Conservation (phyloP, 2,329 filamentous ascomycete genomes). For the Calonectria pseudoreteaudii region DNA sequence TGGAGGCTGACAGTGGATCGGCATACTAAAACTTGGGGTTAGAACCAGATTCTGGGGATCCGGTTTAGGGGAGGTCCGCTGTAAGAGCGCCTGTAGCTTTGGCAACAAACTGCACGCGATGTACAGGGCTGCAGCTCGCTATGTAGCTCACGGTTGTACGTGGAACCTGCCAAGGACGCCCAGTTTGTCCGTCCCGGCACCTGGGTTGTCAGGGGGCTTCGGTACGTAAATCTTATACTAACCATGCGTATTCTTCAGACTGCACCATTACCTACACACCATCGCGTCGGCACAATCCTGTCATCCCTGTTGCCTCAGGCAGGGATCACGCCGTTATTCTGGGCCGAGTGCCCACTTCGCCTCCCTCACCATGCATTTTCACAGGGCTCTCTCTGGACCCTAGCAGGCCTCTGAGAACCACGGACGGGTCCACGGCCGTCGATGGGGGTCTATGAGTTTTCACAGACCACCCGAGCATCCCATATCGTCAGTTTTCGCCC, state of each 20-base stretch:
- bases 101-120: conserved; percentile 13
- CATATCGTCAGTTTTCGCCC: conserved; percentile 5
- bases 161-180: conserved; percentile 4
- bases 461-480: conserved; percentile 17
- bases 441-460: conserved; percentile 6
- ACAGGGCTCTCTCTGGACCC: conserved; percentile 27
- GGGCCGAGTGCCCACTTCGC: conserved; percentile 31
- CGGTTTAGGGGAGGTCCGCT: conserved; percentile 14
- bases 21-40: conserved; percentile 21
- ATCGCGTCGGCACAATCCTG: conserved; percentile 22
- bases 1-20: conserved; percentile 23
- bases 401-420: not conserved
- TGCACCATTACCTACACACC: not conserved
- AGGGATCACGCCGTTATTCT: conserved; percentile 31
- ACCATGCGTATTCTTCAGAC: conserved; percentile 36
- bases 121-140: conserved; percentile 12
- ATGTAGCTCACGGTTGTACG: not conserved
- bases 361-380: conserved; percentile 23
- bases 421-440: conserved; percentile 7
- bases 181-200: not conserved
- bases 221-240: conserved; percentile 41
- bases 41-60: conserved; percentile 12
- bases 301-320: conserved; percentile 47
- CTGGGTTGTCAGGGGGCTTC: not conserved
- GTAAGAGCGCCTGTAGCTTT: conserved; percentile 5